Conservation (phyloP, 1,284 basidiomycete species). For the Irpex rosettiformis region DNA sequence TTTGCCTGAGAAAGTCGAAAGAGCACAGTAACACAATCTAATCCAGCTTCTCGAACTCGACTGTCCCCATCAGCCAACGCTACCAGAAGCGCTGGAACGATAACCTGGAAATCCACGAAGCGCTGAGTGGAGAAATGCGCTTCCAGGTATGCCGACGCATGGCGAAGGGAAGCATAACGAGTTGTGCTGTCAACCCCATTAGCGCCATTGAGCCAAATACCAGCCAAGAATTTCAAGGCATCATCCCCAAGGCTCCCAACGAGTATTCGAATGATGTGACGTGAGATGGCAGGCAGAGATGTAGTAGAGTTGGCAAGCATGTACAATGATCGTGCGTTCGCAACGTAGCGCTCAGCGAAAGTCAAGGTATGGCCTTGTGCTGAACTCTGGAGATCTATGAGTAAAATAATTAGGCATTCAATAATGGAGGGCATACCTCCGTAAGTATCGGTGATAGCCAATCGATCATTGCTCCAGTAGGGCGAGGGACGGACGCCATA, state of each 20-base stretch:
- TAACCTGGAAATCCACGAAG: conserved; percentile 80
- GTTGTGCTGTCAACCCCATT: conserved; percentile 15
- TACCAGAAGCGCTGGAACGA: conserved; percentile 76
- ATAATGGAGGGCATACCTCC: no score
- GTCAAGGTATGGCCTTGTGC: conserved; percentile 25
- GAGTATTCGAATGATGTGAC: conserved; percentile 57
- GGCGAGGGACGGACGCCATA: conserved; percentile 45
- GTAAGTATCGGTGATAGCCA: conserved; percentile 37
- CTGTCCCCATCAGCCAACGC: conserved; percentile 55
- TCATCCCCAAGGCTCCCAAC: conserved; percentile 72
- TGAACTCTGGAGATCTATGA: no score
- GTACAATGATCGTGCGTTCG: conserved; percentile 61
- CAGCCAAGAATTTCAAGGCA: conserved; percentile 78
- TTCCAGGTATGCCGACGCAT: conserved; percentile 76
- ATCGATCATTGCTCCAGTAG: conserved; percentile 39
- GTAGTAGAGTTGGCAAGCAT: conserved; percentile 52
- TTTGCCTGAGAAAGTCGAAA: conserved; percentile 38
- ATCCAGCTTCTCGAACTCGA: conserved; percentile 55
- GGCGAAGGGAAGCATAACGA: conserved; percentile 47
- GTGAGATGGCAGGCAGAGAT: conserved; percentile 43
- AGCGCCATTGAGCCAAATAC: conserved; percentile 47
- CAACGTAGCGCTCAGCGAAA: conserved; percentile 43
- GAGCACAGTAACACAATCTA: conserved; percentile 59
- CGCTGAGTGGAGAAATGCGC: conserved; percentile 58
- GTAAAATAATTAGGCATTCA: no score